Conservation (phyloP, 2,329 filamentous ascomycete genomes). For the Apiospora pterosperma region DNA sequence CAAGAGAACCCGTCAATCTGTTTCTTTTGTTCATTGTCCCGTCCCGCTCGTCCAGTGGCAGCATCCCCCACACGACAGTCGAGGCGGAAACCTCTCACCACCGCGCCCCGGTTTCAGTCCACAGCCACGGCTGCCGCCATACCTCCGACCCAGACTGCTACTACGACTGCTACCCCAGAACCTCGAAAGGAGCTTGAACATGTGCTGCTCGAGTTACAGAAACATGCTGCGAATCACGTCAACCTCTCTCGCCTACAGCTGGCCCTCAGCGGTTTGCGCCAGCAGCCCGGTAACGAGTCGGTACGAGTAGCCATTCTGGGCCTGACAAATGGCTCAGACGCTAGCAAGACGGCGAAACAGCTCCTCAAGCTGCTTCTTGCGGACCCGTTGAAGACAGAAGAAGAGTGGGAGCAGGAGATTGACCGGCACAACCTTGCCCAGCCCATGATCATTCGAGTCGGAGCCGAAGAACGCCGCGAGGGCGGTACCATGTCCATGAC, state of each 20-base stretch:
- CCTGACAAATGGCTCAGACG: constrained; percentile 34
- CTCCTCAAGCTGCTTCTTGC: constrained; percentile 68
- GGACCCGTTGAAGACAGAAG: constrained; percentile 62
- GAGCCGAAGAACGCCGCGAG: constrained; percentile 28
- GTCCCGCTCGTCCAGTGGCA: constrained; percentile 5
- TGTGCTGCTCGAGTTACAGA: constrained; percentile 58
- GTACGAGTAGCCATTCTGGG: constrained; percentile 58
- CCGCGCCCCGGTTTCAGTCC: constrained; percentile 18
- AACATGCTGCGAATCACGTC: constrained; percentile 57
- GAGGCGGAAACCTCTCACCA: constrained; percentile 17
- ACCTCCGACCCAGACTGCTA: not conserved
- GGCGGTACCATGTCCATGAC: constrained; percentile 37
- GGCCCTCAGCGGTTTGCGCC: constrained; percentile 61
- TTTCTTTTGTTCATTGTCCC: constrained; percentile 27
- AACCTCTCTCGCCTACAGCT: constrained; percentile 70
- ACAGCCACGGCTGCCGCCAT: constrained; percentile 14
- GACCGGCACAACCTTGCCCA: constrained; percentile 45
- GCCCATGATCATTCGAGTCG: constrained; percentile 63
- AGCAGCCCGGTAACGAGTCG: constrained; percentile 52
- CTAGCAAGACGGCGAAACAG: constrained; percentile 51
- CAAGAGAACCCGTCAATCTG: constrained; percentile 17
- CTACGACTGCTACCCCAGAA: not conserved
- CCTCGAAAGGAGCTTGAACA: constrained; percentile 54
- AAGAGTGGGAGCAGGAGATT: constrained; percentile 65
- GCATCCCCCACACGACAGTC: constrained; percentile 12